Evolutionary conservation across 2,329 filamentous ascomycete species (phyloP).

Genomic region (Microsporum audouinii): DNA sequence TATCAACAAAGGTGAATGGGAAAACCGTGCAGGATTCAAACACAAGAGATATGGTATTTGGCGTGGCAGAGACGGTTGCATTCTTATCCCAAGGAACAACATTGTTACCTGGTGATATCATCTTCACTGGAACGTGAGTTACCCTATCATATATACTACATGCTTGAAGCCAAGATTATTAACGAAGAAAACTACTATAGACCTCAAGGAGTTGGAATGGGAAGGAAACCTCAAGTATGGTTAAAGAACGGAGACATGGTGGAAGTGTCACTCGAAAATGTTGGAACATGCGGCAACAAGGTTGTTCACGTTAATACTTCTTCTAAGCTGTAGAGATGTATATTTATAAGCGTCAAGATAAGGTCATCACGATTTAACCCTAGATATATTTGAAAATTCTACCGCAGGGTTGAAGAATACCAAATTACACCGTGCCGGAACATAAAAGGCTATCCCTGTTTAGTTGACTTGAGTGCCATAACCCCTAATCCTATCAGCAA

Average conservation of each 20-base stretch:
- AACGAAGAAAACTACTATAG: constrained; percentile 50
- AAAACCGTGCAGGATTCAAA: constrained; percentile 38
- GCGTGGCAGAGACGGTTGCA: constrained; percentile 35
- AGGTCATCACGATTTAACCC: neutral
- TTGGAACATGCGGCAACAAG: constrained; percentile 45
- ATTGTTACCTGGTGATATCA: constrained; percentile 31
- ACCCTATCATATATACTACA: neutral
- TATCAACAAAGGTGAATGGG: constrained; percentile 40
- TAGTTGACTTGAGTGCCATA: constrained; percentile 72
- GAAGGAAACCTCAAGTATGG: constrained; percentile 54
- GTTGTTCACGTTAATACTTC: constrained; percentile 33
- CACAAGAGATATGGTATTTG: constrained; percentile 41
- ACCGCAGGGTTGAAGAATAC: neutral
- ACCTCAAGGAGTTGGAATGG: constrained; percentile 61
- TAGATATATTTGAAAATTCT: neutral
- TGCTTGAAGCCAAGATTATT: neutral
- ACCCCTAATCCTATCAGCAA: constrained; percentile 86
- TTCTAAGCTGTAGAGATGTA: constrained; percentile 25
- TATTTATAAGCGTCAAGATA: neutral
- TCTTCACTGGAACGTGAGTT: constrained; percentile 36
- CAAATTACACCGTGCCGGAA: neutral
- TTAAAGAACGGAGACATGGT: constrained; percentile 59
- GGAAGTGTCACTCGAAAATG: constrained; percentile 54
- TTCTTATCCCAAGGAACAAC: constrained; percentile 38
- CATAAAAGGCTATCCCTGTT: neutral